phyloP scores from a whole-genome alignment of 192 early-diverging fungal genomes.

The Lunasporangiospora selenospora region DNA sequence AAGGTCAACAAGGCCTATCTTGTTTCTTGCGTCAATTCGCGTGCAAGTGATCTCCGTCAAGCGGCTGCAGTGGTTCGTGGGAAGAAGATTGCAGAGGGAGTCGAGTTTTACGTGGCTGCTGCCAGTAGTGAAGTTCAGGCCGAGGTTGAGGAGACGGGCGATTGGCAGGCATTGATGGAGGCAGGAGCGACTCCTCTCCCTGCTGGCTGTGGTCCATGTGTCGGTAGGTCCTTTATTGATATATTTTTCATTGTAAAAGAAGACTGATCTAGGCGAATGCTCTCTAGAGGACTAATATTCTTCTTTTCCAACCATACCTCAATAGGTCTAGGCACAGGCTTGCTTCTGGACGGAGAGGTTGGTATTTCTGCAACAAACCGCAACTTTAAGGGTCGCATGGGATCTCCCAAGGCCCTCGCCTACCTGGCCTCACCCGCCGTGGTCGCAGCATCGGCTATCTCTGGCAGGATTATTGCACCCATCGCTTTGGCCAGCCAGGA shows the following conservation, averaged over 20 bases:
- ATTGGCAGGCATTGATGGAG: slow-evolving; percentile 86
- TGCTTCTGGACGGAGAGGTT: slow-evolving; percentile 95
- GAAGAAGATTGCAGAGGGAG: slow-evolving; percentile 75
- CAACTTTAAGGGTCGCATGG: slow-evolving; percentile 99
- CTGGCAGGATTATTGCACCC: slow-evolving; percentile 76
- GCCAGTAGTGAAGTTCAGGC: slow-evolving; percentile 91
- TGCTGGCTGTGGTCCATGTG: slow-evolving; percentile 98
- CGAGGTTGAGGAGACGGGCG: slow-evolving; percentile 83
- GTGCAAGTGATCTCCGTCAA: slow-evolving; percentile 85
- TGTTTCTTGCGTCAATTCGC: slow-evolving; percentile 95
- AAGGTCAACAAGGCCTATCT: slow-evolving; percentile 96
- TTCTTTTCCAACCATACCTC: neutral
- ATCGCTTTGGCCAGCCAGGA: neutral
- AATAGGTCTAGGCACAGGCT: slow-evolving; percentile 83
- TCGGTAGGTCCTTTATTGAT: slow-evolving; percentile 57
- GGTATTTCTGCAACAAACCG: slow-evolving; percentile 99
- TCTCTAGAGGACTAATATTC: neutral
- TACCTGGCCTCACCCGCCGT: slow-evolving; percentile 97
- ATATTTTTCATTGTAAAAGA: neutral
- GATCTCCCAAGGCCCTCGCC: slow-evolving; percentile 87
- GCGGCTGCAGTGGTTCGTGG: slow-evolving; percentile 84
- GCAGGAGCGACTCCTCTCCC: slow-evolving; percentile 91
- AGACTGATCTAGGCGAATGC: too few species aligned
- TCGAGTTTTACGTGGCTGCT: slow-evolving; percentile 96
- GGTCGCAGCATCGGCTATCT: slow-evolving; percentile 92